A percentile compares a stretch with the other conserved stretches of the same genome.
These are phyloP conservation scores for Tremella fuciformis DNA, from an alignment of 768 basidiomycete species.

Conservation along the genomic window DNA sequence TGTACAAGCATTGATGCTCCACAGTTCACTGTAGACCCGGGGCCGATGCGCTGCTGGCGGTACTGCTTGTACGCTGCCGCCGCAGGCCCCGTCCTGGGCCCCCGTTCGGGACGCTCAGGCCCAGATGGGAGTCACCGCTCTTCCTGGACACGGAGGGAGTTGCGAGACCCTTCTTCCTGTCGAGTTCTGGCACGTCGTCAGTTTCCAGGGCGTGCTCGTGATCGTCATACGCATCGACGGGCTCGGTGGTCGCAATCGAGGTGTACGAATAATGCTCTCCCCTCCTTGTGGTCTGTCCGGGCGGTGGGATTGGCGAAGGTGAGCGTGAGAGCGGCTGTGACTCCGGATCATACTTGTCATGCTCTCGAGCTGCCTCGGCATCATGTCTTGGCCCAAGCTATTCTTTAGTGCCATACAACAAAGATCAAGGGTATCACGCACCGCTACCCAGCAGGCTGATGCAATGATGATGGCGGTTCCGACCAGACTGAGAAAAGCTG, in stretches of 20 bases:
- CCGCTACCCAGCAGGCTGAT: constrained; percentile 66
- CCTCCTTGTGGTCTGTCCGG: constrained; percentile 10
- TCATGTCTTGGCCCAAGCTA: not conserved
- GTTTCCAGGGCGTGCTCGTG: too few relatives aligned
- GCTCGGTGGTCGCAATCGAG: not conserved
- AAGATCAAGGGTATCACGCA: constrained; percentile 48
- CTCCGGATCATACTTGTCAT: constrained; percentile 4
- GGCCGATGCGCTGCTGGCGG: too few relatives aligned
- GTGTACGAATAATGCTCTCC: constrained; percentile 19
- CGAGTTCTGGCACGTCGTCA: too few relatives aligned
- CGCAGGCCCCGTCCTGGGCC: too few relatives aligned
- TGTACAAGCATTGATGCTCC: too few relatives aligned
- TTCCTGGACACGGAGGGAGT: too few relatives aligned
- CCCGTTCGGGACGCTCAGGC: too few relatives aligned
- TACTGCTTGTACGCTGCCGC: too few relatives aligned
- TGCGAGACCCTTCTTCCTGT: too few relatives aligned
- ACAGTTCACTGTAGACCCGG: too few relatives aligned
- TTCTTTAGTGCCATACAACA: not conserved
- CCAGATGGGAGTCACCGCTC: too few relatives aligned
- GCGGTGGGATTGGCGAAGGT: constrained; percentile 28
- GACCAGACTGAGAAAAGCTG: constrained; percentile 61
- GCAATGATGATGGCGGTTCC: constrained; percentile 66
- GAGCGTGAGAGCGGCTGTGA: constrained; percentile 27
- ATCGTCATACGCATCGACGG: too few relatives aligned
- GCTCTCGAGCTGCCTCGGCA: not conserved